phyloP scores from a whole-genome alignment of 2,329 filamentous ascomycete genomes.

The Mariannaea sp. region DNA sequence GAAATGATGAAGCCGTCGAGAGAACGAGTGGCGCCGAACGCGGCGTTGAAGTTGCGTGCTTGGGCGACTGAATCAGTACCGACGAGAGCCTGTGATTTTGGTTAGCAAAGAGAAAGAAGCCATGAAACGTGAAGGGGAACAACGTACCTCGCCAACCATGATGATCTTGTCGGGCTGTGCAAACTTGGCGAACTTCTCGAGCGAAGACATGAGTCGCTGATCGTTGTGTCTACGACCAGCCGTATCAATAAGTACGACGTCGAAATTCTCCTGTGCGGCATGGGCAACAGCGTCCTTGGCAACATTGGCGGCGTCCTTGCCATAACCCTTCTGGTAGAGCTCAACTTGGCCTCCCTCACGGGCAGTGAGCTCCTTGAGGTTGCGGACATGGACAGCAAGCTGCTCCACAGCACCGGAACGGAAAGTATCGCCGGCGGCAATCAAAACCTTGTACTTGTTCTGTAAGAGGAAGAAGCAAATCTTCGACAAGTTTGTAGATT shows the following conservation, averaged over 20 bases:
- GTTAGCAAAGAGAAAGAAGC: slow-evolving; percentile 8
- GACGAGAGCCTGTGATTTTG: slow-evolving; percentile 71
- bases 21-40: slow-evolving; percentile 79
- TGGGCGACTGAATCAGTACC: slow-evolving; percentile 95
- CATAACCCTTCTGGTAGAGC: slow-evolving; percentile 95
- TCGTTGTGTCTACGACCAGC: slow-evolving; percentile 96
- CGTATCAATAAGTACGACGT: slow-evolving; percentile 96
- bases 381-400: slow-evolving; percentile 91
- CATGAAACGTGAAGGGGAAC: background rate
- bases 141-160: slow-evolving; percentile 74
- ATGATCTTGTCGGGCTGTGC: slow-evolving; percentile 97
- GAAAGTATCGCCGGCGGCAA: slow-evolving; percentile 96
- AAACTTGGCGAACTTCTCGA: slow-evolving; percentile 97
- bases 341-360: slow-evolving; percentile 86
- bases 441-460: slow-evolving; percentile 94
- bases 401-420: slow-evolving; percentile 97
- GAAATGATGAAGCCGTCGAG: slow-evolving; percentile 98
- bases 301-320: slow-evolving; percentile 94
- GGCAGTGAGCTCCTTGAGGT: slow-evolving; percentile 84
- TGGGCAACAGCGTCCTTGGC: slow-evolving; percentile 90
- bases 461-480: slow-evolving; percentile 98
- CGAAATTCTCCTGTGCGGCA: slow-evolving; percentile 75
- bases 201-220: slow-evolving; percentile 89
- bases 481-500: slow-evolving; percentile 96
- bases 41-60: slow-evolving; percentile 92